Percentiles rank a stretch among this genome's conserved stretches.
Evolutionary conservation across 2,329 filamentous ascomycete genomes (phyloP).

Genomic region (Diaporthe batatas): DNA sequence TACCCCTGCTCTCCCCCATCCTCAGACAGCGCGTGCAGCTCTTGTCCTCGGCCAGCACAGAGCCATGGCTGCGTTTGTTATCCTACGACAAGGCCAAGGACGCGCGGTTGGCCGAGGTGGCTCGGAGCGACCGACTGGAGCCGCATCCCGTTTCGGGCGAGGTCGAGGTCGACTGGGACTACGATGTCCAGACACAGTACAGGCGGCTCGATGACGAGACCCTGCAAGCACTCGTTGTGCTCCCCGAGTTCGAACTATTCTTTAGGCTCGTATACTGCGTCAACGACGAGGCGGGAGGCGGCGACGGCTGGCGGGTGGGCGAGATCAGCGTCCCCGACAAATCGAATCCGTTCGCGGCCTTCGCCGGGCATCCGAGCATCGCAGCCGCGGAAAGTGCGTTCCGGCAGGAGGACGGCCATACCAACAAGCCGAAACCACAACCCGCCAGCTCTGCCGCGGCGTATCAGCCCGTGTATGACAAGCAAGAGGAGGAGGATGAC

Average conservation of each 20-base stretch:
- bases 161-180: conserved; percentile 79
- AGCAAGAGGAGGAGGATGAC: conserved; percentile 68
- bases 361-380: conserved; percentile 65
- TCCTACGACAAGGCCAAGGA: conserved; percentile 74
- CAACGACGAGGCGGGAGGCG: conserved; percentile 71
- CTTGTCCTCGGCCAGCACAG: conserved; percentile 69
- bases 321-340: conserved; percentile 75
- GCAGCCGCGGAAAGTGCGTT: conserved; percentile 73
- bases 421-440: conserved; percentile 40
- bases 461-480: conserved; percentile 16
- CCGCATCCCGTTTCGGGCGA: conserved; percentile 87
- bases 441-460: conserved; percentile 42
- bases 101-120: conserved; percentile 71
- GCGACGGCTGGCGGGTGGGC: conserved; percentile 78
- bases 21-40: conserved; percentile 76
- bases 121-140: conserved; percentile 74
- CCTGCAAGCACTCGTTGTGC: conserved; percentile 74
- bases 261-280: conserved; percentile 79
- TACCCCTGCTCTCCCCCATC: conserved; percentile 75
- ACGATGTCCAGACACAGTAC: conserved; percentile 74
- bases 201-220: conserved; percentile 82
- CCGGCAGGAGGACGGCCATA: conserved; percentile 50
- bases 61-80: conserved; percentile 80
- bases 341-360: conserved; percentile 66
- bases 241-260: conserved; percentile 70